A percentile compares a stretch with the other conserved stretches of the same genome.
Conservation (phyloP, 768 basidiomycete genomes). For the Aureoboletus auriporus region DNA sequence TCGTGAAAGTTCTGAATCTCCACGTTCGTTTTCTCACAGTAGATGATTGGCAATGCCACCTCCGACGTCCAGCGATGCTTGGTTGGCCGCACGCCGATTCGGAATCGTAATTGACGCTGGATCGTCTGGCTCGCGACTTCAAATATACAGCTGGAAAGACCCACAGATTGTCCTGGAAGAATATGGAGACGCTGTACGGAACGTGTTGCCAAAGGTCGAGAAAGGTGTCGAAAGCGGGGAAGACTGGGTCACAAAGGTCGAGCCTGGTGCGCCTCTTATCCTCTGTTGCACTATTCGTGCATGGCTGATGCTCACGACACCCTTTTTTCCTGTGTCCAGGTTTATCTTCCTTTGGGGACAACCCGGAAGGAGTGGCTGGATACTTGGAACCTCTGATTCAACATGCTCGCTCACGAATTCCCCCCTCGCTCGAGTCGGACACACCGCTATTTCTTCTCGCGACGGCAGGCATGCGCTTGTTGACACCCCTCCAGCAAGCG, state of each 20-base stretch:
- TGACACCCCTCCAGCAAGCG: slow-evolving; percentile 64
- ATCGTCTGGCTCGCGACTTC: slow-evolving; percentile 92
- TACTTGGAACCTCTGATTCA: slow-evolving; percentile 81
- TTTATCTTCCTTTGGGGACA: slow-evolving; percentile 73
- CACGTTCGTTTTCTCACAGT: slow-evolving; percentile 25
- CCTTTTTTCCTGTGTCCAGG: slow-evolving; percentile 45
- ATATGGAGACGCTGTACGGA: slow-evolving; percentile 44
- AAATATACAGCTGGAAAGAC: slow-evolving; percentile 97
- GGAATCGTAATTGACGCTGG: slow-evolving; percentile 98
- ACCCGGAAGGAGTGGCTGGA: slow-evolving; percentile 62
- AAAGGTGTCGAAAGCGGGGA: slow-evolving; percentile 82
- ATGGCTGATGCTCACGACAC: background rate
- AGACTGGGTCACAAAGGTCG: slow-evolving; percentile 87
- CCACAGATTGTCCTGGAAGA: slow-evolving; percentile 58
- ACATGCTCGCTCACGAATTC: slow-evolving; percentile 80
- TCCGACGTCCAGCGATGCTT: slow-evolving; percentile 63
- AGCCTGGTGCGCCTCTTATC: slow-evolving; percentile 68
- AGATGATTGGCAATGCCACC: slow-evolving; percentile 61
- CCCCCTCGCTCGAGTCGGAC: slow-evolving; percentile 75
- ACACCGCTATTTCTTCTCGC: slow-evolving; percentile 95
- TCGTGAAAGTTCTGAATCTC: slow-evolving; percentile 11
- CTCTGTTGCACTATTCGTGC: background rate
- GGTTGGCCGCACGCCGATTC: slow-evolving; percentile 79
- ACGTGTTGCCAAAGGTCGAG: slow-evolving; percentile 78
- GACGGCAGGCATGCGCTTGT: slow-evolving; percentile 95